Percentiles rank a stretch among this genome's conserved stretches.
These are phyloP conservation scores for Hibiscus tridactylites DNA, from an alignment of 345 rosid genomes.

Conservation along the genomic window DNA sequence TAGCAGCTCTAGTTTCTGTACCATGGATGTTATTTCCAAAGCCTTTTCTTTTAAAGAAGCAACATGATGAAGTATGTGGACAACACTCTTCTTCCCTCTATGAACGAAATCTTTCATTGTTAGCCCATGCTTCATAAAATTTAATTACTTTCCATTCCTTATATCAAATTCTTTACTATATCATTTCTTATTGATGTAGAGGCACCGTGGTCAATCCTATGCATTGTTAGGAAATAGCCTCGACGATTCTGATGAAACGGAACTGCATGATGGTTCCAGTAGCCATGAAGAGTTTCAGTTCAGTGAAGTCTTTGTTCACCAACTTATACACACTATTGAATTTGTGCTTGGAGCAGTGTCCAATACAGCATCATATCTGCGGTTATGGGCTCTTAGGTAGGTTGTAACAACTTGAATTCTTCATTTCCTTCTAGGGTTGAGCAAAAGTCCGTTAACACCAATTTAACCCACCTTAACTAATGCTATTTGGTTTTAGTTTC, in stretches of 20 bases:
- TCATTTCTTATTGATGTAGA: slow-evolving; percentile 21
- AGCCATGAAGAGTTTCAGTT: slow-evolving; percentile 56
- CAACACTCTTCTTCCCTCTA: background rate
- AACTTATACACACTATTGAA: slow-evolving; percentile 63
- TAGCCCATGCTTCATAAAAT: background rate
- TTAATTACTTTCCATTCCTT: background rate
- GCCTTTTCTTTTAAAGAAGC: slow-evolving; percentile 60
- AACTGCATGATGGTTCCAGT: slow-evolving; percentile 27
- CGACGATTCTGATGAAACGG: slow-evolving; percentile 37
- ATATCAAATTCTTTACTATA: background rate
- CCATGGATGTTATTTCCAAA: slow-evolving; percentile 70
- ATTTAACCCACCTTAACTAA: too few relatives aligned
- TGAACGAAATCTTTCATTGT: background rate
- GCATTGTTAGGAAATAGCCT: slow-evolving; percentile 19
- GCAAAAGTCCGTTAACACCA: too few relatives aligned
- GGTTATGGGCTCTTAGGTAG: slow-evolving; percentile 69
- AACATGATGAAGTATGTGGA: slow-evolving; percentile 38
- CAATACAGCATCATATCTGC: slow-evolving; percentile 60
- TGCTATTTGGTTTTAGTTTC: too few relatives aligned
- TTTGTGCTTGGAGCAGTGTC: slow-evolving; percentile 66
- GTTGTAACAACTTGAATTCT: background rate
- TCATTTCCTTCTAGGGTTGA: background rate
- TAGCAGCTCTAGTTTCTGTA: slow-evolving; percentile 47
- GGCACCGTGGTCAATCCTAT: slow-evolving; percentile 50
- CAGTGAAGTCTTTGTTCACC: slow-evolving; percentile 64